Evolutionary conservation across 2,329 filamentous ascomycete species (phyloP).

Genomic region (Diaporthe batatas): DNA sequence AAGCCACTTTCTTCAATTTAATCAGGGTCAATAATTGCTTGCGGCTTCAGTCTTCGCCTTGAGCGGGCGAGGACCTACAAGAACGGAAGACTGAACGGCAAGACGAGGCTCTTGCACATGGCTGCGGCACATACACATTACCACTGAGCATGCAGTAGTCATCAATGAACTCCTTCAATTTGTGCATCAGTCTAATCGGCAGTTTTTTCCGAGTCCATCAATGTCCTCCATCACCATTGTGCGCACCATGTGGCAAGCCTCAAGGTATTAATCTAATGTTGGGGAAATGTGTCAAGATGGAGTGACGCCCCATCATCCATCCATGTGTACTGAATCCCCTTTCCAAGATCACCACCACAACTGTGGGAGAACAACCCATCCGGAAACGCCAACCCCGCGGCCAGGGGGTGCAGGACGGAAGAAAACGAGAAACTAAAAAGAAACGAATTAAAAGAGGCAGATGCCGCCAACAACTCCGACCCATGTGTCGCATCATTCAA

Average conservation of each 20-base stretch:
- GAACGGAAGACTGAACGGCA: not conserved
- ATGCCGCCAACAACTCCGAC: conserved; percentile 16
- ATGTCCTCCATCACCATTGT: conserved; percentile 19
- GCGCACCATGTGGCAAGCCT: not conserved
- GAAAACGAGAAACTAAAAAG: not conserved
- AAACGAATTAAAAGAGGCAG: conserved; percentile 14
- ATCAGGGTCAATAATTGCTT: too few relatives aligned
- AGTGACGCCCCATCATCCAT: not conserved
- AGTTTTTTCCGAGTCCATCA: conserved; percentile 8
- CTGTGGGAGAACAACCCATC: conserved; percentile 26
- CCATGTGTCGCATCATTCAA: conserved; percentile 4
- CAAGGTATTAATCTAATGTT: conserved; percentile 7
- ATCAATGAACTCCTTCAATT: conserved; percentile 32
- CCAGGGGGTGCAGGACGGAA: not conserved
- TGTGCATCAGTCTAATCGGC: conserved; percentile 14
- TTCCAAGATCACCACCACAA: conserved; percentile 23
- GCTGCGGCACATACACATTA: not conserved
- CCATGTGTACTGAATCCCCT: not conserved
- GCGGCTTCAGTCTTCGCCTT: too few relatives aligned
- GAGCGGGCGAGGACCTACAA: too few relatives aligned
- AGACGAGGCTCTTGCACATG: too few relatives aligned
- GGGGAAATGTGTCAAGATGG: not conserved
- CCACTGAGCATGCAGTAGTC: not conserved
- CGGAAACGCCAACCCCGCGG: conserved; percentile 33
- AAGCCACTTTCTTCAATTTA: too few relatives aligned